Conservation (phyloP, 2,329 filamentous ascomycete species). For the Fusarium tupiense region DNA sequence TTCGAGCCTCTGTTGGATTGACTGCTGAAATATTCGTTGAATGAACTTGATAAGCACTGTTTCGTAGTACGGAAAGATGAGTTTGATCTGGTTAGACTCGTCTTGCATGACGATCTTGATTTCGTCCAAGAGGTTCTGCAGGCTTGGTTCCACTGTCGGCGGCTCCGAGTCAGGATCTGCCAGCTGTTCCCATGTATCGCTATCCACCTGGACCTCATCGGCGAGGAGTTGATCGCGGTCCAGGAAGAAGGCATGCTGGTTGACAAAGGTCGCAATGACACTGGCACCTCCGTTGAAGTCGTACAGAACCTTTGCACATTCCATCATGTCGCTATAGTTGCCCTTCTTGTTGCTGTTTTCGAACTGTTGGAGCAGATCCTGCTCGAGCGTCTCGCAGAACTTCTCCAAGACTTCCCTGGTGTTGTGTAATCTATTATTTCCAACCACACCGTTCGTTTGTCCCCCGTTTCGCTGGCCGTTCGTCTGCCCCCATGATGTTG, state of each 20-base stretch:
- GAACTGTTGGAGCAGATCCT: slow-evolving; percentile 94
- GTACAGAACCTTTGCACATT: slow-evolving; percentile 91
- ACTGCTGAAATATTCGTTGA: slow-evolving; percentile 96
- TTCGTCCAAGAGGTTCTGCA: slow-evolving; percentile 93
- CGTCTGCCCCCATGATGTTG: slow-evolving; percentile 73
- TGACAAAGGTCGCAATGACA: slow-evolving; percentile 95
- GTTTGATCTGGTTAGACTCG: slow-evolving; percentile 95
- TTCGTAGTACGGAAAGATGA: slow-evolving; percentile 95
- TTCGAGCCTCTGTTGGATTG: slow-evolving; percentile 93
- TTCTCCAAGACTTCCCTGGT: slow-evolving; percentile 94
- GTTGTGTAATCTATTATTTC: slow-evolving; percentile 62
- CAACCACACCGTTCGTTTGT: slow-evolving; percentile 55
- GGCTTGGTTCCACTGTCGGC: slow-evolving; percentile 87
- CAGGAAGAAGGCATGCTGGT: slow-evolving; percentile 99
- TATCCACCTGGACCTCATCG: slow-evolving; percentile 81
- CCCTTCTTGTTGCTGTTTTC: slow-evolving; percentile 95
- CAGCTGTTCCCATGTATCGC: slow-evolving; percentile 86
- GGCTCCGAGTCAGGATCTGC: slow-evolving; percentile 95
- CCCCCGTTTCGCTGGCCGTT: slow-evolving; percentile 64
- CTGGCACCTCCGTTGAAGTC: slow-evolving; percentile 97
- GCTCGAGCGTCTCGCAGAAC: slow-evolving; percentile 94
- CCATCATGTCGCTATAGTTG: slow-evolving; percentile 98
- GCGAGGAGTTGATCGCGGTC: slow-evolving; percentile 91
- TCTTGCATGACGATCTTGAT: slow-evolving; percentile 96
- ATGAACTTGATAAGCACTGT: slow-evolving; percentile 93